Evolutionary conservation across 2,329 filamentous ascomycete genomes (phyloP), one percentile per base, ranked within the genome.

Genomic region (Penicillium paneum): DNA sequence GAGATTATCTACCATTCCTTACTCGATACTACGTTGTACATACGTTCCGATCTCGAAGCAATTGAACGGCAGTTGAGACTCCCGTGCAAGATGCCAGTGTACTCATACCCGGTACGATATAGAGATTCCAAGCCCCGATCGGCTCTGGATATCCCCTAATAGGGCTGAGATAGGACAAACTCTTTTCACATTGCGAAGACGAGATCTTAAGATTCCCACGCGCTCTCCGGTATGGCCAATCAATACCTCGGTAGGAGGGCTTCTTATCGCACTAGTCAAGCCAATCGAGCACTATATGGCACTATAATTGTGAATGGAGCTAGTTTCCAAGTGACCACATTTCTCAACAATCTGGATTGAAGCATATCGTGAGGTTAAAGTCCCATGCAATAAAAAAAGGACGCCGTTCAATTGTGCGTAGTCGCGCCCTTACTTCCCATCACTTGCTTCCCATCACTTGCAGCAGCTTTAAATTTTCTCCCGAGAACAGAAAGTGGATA

Each of bases 401-500:
- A 47, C 35, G 35, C 49, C 36, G 53, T 56, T 52, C 31, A 51
- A 44, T 53, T 54, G 49, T 38, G 43, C 21, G 21, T 24, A 24
- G 21, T 24, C 21, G 34, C 35, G 39, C 44, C 34, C 34, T 31
- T 49, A 6, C 28, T 34, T 44, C 19, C 31, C 35, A 48, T 49
- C 43, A 42, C 51, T 55, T 62, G 53, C 55, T 34, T 56, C 8
- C 46, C 13, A 66, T 65, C 60, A 65, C 63, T 61, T 65, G 50
- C 50, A 53, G 50, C 57, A 65, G 55, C 63, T 67, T 60, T 60
- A 67, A 50, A 59, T 62, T 66, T 67, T 70, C 63, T 69, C 64
- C 67, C 67, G 68, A 69, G 64, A 67, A 63, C 52, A 10, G 32
- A 39, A 47, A 63, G 68, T 67, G 66, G 67, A 64, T 61, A 57